A percentile compares a stretch with the other conserved stretches of the same genome.
These are phyloP conservation scores for Ophiostoma ips DNA, from an alignment of 2,329 filamentous ascomycete genomes.

Conservation along the genomic window DNA sequence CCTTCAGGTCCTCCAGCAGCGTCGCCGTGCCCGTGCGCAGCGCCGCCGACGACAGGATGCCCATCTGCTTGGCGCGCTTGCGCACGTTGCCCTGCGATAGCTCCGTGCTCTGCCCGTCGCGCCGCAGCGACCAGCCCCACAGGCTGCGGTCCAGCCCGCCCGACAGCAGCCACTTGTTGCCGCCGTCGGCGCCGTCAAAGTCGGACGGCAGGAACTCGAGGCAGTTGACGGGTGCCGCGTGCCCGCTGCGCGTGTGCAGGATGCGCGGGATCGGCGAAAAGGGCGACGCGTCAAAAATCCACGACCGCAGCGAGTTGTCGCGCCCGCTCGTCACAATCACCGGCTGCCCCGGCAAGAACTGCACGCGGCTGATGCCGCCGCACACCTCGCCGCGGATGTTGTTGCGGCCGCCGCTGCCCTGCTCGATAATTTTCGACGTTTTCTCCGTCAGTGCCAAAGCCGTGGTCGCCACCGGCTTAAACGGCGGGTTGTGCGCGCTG, in stretches of 20 bases:
- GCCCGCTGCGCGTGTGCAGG: slow-evolving; percentile 74
- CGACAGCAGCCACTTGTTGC: slow-evolving; percentile 88
- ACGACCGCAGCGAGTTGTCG: slow-evolving; percentile 88
- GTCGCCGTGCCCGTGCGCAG: slow-evolving; percentile 34
- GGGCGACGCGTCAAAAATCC: slow-evolving; percentile 89
- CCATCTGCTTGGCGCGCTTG: slow-evolving; percentile 78
- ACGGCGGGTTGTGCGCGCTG: slow-evolving; percentile 72
- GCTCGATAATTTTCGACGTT: slow-evolving; percentile 8
- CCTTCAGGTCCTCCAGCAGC: slow-evolving; percentile 64
- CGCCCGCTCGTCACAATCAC: slow-evolving; percentile 80
- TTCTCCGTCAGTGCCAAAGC: not conserved
- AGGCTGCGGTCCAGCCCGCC: slow-evolving; percentile 80
- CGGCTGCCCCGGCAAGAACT: slow-evolving; percentile 81
- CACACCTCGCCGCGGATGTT: slow-evolving; percentile 16
- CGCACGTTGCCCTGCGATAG: slow-evolving; percentile 81
- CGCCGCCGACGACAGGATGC: slow-evolving; percentile 47
- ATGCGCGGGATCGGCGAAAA: slow-evolving; percentile 78
- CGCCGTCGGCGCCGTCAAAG: slow-evolving; percentile 76
- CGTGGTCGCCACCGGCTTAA: slow-evolving; percentile 13
- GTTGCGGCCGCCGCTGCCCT: slow-evolving; percentile 20
- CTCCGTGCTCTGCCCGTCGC: slow-evolving; percentile 87
- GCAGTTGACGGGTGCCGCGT: slow-evolving; percentile 71
- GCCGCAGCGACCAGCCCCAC: slow-evolving; percentile 91
- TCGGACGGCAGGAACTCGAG: slow-evolving; percentile 76
- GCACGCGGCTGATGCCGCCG: slow-evolving; percentile 72